These are phyloP conservation scores for Decorospora gaudefroyi DNA, from an alignment of 2,329 filamentous ascomycete genomes.

Conservation along the genomic window DNA sequence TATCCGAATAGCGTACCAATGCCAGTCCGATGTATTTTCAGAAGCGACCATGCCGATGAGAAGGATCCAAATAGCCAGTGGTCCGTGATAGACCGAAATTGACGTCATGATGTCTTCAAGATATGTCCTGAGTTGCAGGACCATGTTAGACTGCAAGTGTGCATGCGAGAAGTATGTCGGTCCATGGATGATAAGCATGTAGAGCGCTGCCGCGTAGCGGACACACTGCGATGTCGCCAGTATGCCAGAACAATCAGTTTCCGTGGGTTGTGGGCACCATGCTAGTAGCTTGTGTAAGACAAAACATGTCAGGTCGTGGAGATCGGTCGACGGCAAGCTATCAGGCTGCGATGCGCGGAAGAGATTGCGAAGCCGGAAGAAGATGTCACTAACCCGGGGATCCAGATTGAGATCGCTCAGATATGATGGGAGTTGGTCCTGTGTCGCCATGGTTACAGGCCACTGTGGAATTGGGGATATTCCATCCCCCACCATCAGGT, in stretches of 20 bases:
- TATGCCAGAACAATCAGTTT: conserved; percentile 17
- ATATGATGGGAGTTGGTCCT: conserved; percentile 6
- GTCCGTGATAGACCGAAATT: not conserved
- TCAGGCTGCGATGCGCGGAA: conserved; percentile 46
- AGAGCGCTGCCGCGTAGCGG: conserved; percentile 55
- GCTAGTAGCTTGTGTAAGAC: conserved; percentile 57
- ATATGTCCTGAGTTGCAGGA: conserved; percentile 16
- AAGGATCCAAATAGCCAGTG: conserved; percentile 4
- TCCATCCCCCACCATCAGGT: conserved; percentile 55
- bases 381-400: conserved; percentile 43
- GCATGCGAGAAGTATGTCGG: conserved; percentile 62
- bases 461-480: conserved; percentile 57
- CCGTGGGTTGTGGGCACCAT: conserved; percentile 14
- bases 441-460: conserved; percentile 38
- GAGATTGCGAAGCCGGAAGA: conserved; percentile 53
- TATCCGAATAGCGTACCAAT: too few relatives aligned
- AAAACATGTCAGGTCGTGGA: conserved; percentile 62
- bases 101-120: conserved; percentile 5
- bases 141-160: conserved; percentile 20
- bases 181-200: conserved; percentile 60
- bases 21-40: not conserved
- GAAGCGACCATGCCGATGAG: conserved; percentile 7
- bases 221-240: conserved; percentile 35
- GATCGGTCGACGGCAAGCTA: conserved; percentile 48
- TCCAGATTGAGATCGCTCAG: conserved; percentile 41